Percentiles rank a stretch among this genome's conserved stretches.
phyloP scores from a whole-genome alignment of 768 basidiomycete species.

The Macrolepiota fuliginosa region DNA sequence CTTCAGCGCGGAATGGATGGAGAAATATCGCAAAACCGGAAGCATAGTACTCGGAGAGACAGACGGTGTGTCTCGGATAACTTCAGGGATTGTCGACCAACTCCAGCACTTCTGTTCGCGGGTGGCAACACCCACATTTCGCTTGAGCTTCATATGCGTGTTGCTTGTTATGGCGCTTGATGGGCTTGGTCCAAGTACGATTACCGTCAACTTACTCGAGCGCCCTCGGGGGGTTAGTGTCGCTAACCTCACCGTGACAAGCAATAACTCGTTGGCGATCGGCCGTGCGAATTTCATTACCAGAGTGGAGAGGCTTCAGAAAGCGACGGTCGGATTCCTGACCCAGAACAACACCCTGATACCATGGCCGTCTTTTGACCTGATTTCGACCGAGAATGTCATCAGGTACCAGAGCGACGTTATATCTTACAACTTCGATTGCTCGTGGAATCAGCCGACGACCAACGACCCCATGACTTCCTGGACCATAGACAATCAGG shows the following conservation, averaged over 20 bases:
- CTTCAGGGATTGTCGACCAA: background rate
- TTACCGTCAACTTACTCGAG: background rate
- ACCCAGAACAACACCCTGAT: background rate
- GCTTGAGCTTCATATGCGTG: background rate
- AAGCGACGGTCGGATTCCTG: background rate
- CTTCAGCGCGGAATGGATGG: conserved; percentile 11
- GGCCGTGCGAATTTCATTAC: conserved; percentile 1
- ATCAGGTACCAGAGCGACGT: conserved; percentile 5
- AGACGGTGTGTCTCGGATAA: conserved; percentile 5
- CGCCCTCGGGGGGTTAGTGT: background rate
- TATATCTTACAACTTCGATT: background rate
- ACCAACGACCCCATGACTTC: background rate
- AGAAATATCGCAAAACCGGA: background rate
- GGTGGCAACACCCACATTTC: background rate
- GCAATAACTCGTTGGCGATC: background rate
- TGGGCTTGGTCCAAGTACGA: conserved; percentile 2
- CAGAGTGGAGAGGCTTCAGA: background rate
- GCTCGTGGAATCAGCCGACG: background rate
- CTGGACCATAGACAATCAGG: background rate
- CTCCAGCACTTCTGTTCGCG: background rate
- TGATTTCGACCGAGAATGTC: background rate
- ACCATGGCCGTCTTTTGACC: conserved; percentile 5
- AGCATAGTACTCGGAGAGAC: background rate
- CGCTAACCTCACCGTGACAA: conserved; percentile 3
- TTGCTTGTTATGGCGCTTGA: background rate